These are phyloP conservation scores for Trypanosomatidae sp. DNA, from an alignment of 208 protist species.

Conservation along the genomic window DNA sequence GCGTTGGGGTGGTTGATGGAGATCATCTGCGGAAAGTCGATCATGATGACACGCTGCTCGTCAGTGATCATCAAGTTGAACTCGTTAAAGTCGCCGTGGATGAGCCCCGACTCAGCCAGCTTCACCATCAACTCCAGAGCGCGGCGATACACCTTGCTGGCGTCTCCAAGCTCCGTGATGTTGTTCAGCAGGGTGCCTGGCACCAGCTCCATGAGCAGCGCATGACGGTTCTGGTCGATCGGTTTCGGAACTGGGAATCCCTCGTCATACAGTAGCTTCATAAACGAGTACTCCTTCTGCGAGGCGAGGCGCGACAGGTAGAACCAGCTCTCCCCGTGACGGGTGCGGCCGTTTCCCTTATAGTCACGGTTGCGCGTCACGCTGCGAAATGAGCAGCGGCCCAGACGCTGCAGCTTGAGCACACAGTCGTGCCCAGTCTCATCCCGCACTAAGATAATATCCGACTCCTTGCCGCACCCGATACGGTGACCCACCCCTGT, in stretches of 20 bases:
- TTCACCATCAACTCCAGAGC: conserved; percentile 94
- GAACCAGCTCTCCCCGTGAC: conserved; percentile 96
- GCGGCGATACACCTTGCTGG: conserved; percentile 87
- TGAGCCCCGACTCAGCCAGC: conserved; percentile 94
- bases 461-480: conserved; percentile 99
- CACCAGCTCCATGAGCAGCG: conserved; percentile 97
- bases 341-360: conserved; percentile 70
- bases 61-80: conserved; percentile 98
- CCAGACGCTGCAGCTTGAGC: conserved; percentile 96
- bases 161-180: conserved; percentile 86
- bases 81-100: conserved; percentile 99
- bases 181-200: conserved; percentile 94
- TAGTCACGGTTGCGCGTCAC: conserved; percentile 98
- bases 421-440: conserved; percentile 86
- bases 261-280: conserved; percentile 96
- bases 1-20: conserved; percentile 97
- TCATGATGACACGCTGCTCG: conserved; percentile 94
- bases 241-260: conserved; percentile 97
- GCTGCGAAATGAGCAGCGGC: conserved; percentile 97
- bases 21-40: conserved; percentile 99
- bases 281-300: conserved; percentile 98
- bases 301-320: conserved; percentile 98
- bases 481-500: conserved; percentile 95
- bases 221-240: conserved; percentile 98
- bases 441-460: conserved; percentile 94